phyloP scores from a whole-genome alignment of 257 asterid species.

The Solanum ossicruentum region DNA sequence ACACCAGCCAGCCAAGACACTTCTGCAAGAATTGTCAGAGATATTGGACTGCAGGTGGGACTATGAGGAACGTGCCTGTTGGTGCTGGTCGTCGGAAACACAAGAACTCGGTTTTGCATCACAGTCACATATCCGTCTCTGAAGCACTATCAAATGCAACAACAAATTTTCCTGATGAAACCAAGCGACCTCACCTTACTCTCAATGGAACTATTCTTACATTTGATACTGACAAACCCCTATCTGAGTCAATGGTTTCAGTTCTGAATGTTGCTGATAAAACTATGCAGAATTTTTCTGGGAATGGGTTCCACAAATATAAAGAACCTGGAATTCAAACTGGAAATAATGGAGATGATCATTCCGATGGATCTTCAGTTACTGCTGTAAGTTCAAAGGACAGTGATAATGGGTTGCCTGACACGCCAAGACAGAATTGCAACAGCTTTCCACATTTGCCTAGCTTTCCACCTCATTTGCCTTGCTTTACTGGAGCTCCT shows the following conservation, averaged over 20 bases:
- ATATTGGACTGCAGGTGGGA: slow-evolving; percentile 99
- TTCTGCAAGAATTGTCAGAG: slow-evolving; percentile 97
- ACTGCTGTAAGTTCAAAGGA: slow-evolving; percentile 34
- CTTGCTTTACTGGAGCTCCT: slow-evolving; percentile 52
- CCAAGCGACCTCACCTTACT: slow-evolving; percentile 24
- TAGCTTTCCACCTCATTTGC: slow-evolving; percentile 32
- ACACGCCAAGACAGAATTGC: slow-evolving; percentile 17
- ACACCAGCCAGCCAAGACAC: slow-evolving; percentile 90
- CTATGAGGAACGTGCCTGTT: slow-evolving; percentile 87
- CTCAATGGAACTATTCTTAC: slow-evolving; percentile 48
- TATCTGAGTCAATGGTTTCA: slow-evolving; percentile 63
- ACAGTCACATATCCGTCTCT: slow-evolving; percentile 31
- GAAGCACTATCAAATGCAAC: slow-evolving; percentile 26
- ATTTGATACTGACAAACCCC: slow-evolving; percentile 51
- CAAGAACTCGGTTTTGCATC: slow-evolving; percentile 51
- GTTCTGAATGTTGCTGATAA: slow-evolving; percentile 42
- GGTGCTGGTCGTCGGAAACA: slow-evolving; percentile 98
- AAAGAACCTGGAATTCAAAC: slow-evolving; percentile 23
- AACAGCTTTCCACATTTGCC: slow-evolving; percentile 36
- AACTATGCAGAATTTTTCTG: slow-evolving; percentile 7
- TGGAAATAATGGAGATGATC: slow-evolving; percentile 34
- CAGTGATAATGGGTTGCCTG: slow-evolving; percentile 21
- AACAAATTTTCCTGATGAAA: slow-evolving; percentile 34
- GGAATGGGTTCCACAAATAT: slow-evolving; percentile 33
- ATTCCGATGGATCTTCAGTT: slow-evolving; percentile 24